Base-by-base conservation (phyloP, 768 basidiomycete species). In the Rhizopogon rudus region DNA sequence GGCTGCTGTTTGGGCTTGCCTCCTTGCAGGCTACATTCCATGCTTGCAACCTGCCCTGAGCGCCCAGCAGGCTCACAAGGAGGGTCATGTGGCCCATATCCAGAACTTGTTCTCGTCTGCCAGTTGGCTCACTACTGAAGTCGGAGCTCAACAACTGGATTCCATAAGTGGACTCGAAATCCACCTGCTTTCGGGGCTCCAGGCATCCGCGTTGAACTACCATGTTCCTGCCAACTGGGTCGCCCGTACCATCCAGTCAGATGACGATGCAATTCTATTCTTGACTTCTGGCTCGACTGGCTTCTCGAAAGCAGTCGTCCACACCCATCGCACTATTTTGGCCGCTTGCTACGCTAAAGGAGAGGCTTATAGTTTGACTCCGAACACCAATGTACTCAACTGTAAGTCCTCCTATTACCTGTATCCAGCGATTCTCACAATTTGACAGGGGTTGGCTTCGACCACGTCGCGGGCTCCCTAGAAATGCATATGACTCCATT, bases 281-380 rank as follows among this genome's bases (percentile, higher is more conserved):
- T 53, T 71, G 20, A 72, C 71, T 7, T 70, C 70, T 9, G 71
- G 71, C 1, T 72, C 71, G 1, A 72, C 71, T n/a, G 71, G 71
- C 1, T 69, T 70, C 35, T 67, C 71, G 25, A 72, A 72, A 53
- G 71, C 64, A 20, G 71, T 69, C 17, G 61, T 57, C 12, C 57
- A 70, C 39, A 60, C 60, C 25, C 70, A 72, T 53, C 65, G 66
- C 5, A 73, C 69, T 37, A 65, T 76, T 29, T 56, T 76, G 31
- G 65, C 72, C 3, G 60, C 65, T 53, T 61, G 67, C 35, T 44
- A 53, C 17, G 64, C 73, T 17, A 72, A 75, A 65, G 64, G 63
- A 22, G 55, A 51, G 1, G 63, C 66, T 20, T 72, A 74, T 57
- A 62, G 59, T 0, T 65, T 73, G 31, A 10, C 31, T 33, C 31